Evolutionary conservation across 768 basidiomycete genomes (phyloP).

Genomic region (Boletus subcaerulescens): DNA sequence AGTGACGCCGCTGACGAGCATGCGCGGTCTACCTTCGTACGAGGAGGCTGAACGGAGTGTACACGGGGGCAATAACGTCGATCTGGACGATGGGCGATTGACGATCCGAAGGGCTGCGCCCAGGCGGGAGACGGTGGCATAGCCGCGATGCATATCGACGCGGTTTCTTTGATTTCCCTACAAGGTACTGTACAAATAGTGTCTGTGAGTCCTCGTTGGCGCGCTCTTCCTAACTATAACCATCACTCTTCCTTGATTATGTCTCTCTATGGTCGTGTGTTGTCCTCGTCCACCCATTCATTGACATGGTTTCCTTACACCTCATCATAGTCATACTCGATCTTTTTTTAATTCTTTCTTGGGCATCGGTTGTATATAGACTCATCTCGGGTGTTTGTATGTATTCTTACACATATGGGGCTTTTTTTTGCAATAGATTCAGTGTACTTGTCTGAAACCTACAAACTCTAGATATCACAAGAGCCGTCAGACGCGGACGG

Average conservation of each 20-base stretch:
- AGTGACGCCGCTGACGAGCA: slow-evolving; percentile 76
- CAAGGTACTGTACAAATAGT: no score
- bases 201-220: neutral
- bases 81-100: slow-evolving; percentile 5
- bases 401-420: neutral
- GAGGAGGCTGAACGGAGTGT: slow-evolving; percentile 53
- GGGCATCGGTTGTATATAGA: neutral
- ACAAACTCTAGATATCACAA: no score
- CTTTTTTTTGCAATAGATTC: neutral
- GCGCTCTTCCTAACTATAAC: neutral
- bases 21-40: slow-evolving; percentile 81
- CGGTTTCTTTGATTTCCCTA: neutral
- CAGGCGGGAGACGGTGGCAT: neutral
- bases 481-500: no score
- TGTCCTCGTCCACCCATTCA: neutral
- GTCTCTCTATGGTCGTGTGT: neutral
- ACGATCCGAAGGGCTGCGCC: slow-evolving; percentile 5
- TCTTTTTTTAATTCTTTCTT: neutral
- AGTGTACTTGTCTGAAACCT: no score
- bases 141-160: neutral
- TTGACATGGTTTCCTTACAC: neutral
- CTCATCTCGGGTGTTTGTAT: neutral
- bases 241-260: neutral
- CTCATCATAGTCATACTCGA: neutral
- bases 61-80: neutral